Conservation (phyloP, 2,329 filamentous ascomycete genomes). For the Monilinia laxa region DNA sequence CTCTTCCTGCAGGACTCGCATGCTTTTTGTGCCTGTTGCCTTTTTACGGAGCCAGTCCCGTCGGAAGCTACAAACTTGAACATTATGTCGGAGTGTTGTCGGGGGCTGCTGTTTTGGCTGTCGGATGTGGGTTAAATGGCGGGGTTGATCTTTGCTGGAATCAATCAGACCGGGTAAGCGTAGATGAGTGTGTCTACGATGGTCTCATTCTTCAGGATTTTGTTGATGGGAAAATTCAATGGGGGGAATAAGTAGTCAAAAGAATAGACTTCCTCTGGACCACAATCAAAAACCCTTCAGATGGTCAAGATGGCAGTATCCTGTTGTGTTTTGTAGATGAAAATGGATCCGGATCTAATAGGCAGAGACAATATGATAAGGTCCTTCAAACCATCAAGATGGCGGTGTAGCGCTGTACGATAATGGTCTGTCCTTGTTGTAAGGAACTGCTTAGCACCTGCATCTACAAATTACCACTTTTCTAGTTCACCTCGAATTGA, state of each 20-base stretch:
- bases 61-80: conserved; percentile 60
- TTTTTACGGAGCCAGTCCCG: conserved; percentile 50
- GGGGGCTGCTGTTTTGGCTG: background rate
- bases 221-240: background rate
- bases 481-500: background rate
- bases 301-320: no score
- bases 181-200: background rate
- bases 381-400: background rate
- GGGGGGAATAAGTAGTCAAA: no score
- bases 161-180: background rate
- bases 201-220: background rate
- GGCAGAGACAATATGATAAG: background rate
- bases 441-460: background rate
- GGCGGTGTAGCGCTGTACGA: background rate
- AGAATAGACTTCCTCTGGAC: no score
- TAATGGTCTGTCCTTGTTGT: background rate
- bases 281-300: no score
- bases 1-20: conserved; percentile 52
- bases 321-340: background rate
- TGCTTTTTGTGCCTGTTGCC: conserved; percentile 59
- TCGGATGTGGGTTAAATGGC: background rate
- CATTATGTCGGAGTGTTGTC: conserved; percentile 31
- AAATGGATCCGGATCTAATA: background rate
- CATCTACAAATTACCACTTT: no score
- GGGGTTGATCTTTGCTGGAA: background rate